Percentiles rank a stretch among this genome's conserved stretches.
Evolutionary conservation across 2,329 filamentous ascomycete species (phyloP).

Genomic region (Furcasterigmium sp.): DNA sequence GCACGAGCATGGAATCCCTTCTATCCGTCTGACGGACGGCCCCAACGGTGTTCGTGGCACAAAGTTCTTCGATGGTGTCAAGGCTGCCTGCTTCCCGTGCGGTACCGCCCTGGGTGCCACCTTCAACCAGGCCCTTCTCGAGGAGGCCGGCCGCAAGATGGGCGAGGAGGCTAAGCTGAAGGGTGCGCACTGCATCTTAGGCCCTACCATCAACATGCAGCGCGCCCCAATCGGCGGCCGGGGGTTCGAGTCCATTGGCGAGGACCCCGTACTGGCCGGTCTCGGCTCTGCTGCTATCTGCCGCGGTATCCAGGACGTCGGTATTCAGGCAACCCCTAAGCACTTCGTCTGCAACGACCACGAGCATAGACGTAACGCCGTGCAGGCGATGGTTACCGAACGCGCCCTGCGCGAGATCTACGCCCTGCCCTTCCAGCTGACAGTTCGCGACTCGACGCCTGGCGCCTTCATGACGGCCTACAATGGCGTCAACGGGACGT

Average conservation of each 20-base stretch:
- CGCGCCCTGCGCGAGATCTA: conserved; percentile 55
- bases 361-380: conserved; percentile 48
- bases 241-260: conserved; percentile 53
- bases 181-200: conserved; percentile 52
- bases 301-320: conserved; percentile 50
- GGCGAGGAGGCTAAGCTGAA: conserved; percentile 49
- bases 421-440: conserved; percentile 51
- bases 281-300: conserved; percentile 47
- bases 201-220: conserved; percentile 60
- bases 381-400: conserved; percentile 48
- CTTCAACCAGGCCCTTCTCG: conserved; percentile 48
- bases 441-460: conserved; percentile 44
- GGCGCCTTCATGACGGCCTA: conserved; percentile 52
- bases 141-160: conserved; percentile 45
- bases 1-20: conserved; percentile 55
- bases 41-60: conserved; percentile 66
- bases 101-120: conserved; percentile 53
- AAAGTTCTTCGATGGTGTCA: conserved; percentile 60
- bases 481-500: conserved; percentile 31
- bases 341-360: conserved; percentile 59
- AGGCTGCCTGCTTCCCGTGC: conserved; percentile 55
- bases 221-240: conserved; percentile 52
- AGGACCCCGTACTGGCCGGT: conserved; percentile 54
- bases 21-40: conserved; percentile 61
- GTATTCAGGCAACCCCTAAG: conserved; percentile 52